Evolutionary conservation across 768 basidiomycete species (phyloP), one percentile per base, ranked within the genome.

Genomic region (Boletus coccyginus): DNA sequence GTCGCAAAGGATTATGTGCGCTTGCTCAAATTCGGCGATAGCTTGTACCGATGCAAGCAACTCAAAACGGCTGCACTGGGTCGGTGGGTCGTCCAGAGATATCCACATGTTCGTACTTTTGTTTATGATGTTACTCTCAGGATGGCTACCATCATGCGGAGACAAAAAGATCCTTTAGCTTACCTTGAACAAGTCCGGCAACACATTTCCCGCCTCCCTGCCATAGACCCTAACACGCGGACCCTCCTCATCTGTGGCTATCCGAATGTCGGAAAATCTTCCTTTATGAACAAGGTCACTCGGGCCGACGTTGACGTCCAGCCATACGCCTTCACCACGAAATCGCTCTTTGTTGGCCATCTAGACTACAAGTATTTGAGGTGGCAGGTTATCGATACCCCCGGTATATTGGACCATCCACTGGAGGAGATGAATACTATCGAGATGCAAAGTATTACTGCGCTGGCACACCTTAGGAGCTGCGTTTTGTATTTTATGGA

Each of bases 381-480:
- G 58, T 99, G 97, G 97, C 97, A 99, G 73, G 96, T 99, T 49
- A 98, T 99, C 66, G 97, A 99, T 79, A 99, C 97, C 40, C 97
- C 97, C 2, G 97, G 97, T 56, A 88, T 99, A 56, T 81, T 99
- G 62, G 97, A 99, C 70, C 97, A 98, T 72, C 95, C 96, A 3
- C 80, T 98, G 33, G 96, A 99, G 74, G 97, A 99, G 50, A 98
- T 99, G 97, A 98, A 98, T 80, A 98, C 95, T 57, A 99, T 99
- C 65, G 97, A 99, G 77, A 99, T 98, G 96, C 97, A 99, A 79
- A 95, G 92, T 65, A 97, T 97, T 70, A 98, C 96, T 38, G 97
- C 97, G 14, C 78, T 99, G 59, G 97, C 97, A 8, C 97, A 99
- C 75, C 76, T 99, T 44, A 93, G 97, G 74, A 85, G 87, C 62